Conservation (phyloP, 768 basidiomycete genomes). For the Suillus americanus region DNA sequence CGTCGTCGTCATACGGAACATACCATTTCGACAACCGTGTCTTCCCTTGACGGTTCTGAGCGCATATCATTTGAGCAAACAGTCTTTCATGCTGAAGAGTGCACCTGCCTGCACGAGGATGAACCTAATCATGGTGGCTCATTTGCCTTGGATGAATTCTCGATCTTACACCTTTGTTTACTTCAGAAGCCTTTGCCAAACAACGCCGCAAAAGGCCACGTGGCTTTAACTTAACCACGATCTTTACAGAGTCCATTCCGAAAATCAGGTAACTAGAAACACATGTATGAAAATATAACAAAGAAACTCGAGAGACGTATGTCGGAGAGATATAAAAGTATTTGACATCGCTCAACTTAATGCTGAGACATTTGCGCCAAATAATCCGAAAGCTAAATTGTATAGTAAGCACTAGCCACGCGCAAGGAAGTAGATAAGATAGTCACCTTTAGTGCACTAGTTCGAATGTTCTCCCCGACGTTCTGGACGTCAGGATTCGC, state of each 20-base stretch:
- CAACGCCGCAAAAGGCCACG: constrained; percentile 6
- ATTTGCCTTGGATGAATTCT: constrained; percentile 9
- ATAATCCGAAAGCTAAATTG: constrained; percentile 57
- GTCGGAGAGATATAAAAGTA: neutral
- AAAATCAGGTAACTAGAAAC: neutral
- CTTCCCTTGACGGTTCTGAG: constrained; percentile 96
- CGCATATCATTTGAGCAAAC: constrained; percentile 3
- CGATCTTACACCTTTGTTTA: constrained; percentile 7
- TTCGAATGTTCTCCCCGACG: constrained; percentile 72
- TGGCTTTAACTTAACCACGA: neutral
- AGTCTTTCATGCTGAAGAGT: neutral
- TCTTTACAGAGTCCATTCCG: neutral
- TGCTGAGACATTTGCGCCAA: constrained; percentile 65
- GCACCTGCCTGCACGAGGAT: constrained; percentile 87
- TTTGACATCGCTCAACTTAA: constrained; percentile 17
- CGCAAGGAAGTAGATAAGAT: neutral
- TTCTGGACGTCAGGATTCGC: constrained; percentile 89
- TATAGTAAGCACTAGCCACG: neutral
- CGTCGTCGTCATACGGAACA: constrained; percentile 97
- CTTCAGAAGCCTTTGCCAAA: constrained; percentile 14
- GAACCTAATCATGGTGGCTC: constrained; percentile 83
- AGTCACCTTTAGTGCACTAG: constrained; percentile 80
- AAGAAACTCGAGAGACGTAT: neutral
- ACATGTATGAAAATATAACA: neutral
- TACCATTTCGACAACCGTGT: constrained; percentile 98